These are phyloP conservation scores for Astrephomene gubernaculifera DNA, from an alignment of 139 green algal species.

Conservation along the genomic window DNA sequence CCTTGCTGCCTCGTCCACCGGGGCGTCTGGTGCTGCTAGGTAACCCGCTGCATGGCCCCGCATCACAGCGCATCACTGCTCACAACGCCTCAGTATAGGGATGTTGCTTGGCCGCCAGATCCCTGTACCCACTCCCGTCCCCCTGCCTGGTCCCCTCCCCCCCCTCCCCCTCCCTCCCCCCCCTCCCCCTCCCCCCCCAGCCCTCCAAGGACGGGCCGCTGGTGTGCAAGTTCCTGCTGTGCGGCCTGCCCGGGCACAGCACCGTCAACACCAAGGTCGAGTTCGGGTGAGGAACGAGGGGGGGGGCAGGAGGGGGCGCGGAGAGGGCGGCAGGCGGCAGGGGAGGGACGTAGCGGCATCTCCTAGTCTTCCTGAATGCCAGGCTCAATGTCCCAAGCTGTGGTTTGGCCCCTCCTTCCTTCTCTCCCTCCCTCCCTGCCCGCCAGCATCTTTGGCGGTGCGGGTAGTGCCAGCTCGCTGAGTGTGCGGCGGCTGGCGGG, in stretches of 20 bases:
- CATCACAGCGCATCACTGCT: no score
- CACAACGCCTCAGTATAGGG: no score
- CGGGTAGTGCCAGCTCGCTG: neutral
- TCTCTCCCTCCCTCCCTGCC: neutral
- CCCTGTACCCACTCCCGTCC: no score
- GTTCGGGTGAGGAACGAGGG: neutral
- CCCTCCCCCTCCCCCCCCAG: slow-evolving; percentile 4
- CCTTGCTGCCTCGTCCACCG: no score
- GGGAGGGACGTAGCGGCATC: no score
- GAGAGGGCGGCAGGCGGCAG: neutral
- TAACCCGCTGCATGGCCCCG: no score
- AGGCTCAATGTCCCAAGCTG: no score
- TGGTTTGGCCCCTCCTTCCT: no score
- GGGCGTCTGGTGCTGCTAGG: no score
- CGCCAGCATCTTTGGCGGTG: slow-evolving; percentile 18
- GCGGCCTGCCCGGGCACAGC: slow-evolving; percentile 60
- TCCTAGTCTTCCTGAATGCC: no score
- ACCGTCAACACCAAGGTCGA: slow-evolving; percentile 44
- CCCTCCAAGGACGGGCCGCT: slow-evolving; percentile 30
- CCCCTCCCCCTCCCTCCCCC: neutral
- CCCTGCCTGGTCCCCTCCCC: no score
- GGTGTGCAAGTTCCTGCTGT: slow-evolving; percentile 67
- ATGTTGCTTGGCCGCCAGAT: no score
- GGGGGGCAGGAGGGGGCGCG: neutral
- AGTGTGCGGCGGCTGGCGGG: slow-evolving; percentile 15